Base-by-base conservation (phyloP, 371 early-diverging fungal genomes). In the Mortierella sp. region DNA sequence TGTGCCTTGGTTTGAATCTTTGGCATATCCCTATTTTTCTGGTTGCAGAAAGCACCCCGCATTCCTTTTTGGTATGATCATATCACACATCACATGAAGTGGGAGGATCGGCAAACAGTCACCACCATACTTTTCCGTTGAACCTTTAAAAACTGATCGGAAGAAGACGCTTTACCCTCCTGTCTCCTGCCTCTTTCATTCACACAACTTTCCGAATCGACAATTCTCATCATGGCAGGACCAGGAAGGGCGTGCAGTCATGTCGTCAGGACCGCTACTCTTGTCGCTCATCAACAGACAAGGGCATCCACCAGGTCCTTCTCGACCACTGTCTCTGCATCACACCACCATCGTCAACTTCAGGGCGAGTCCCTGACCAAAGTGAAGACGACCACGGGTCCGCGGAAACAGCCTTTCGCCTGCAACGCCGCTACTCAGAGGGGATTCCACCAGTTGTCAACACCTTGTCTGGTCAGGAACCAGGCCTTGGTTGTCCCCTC, bases 241-340 rank as follows among this genome's bases (percentile, higher is more conserved):
- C 66, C 70, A 47, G 73, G 66, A 68, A 65, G 73, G n/a, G 76
- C 80, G 43, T 79, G 73, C 64, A 68, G 68, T 43, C 80, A 41
- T 72, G 55, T 26, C 37, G 26, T 26, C 48, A 66, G 67, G 37
- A 61, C 26, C 13, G 39, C 43, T 50, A 22, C 45, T 10, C 19
- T 34, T 13, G 39, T 19, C 19, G 29, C 41, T 29, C 58, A 44
- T 39, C 47, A 47, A 48, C 31, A 37, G n/a, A 44, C 41, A 19
- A 53, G 24, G 41, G 26, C 55, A 55, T 55, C 55, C 29, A 31
- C 19, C 4, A 55, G 34, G 31, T 5, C 55, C 34, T 34, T 55
- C 31, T 55, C 55, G 31, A 55, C 55, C 31, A 14, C 53, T 26
- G 53, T n/a, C n/a, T n/a, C 7, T 31, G 13, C 55, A 55, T 55